Evolutionary conservation across 305 asterid genomes (phyloP).

Genomic region (Fraxinus ornus): DNA sequence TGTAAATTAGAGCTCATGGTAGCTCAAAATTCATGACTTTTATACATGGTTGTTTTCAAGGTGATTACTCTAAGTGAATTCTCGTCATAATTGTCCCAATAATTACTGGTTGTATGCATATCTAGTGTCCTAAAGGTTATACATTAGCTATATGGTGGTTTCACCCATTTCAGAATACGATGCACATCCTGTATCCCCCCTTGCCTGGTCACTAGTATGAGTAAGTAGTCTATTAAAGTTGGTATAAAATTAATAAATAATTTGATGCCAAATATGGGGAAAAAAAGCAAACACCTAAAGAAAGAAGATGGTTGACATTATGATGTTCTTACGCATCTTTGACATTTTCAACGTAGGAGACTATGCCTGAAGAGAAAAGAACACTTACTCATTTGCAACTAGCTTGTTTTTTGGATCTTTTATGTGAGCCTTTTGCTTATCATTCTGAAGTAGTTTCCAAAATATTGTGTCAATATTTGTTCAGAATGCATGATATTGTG

Average conservation of each 20-base stretch:
- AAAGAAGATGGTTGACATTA: not conserved
- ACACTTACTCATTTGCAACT: not conserved
- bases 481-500: not conserved
- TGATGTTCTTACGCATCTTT: too few species aligned
- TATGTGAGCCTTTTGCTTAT: not conserved
- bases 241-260: not conserved
- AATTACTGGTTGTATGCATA: not conserved
- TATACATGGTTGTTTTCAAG: not conserved
- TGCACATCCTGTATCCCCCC: not conserved
- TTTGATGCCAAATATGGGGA: not conserved
- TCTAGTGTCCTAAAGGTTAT: not conserved
- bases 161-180: not conserved
- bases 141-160: not conserved
- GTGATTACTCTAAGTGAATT: not conserved
- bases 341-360: not conserved
- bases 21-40: constrained; percentile 16
- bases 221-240: not conserved
- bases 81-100: not conserved
- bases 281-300: not conserved
- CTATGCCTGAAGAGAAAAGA: not conserved
- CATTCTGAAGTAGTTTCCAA: not conserved
- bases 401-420: not conserved
- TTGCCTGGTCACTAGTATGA: not conserved
- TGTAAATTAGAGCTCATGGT: constrained; percentile 25
- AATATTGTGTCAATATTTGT: not conserved